Base-by-base conservation (phyloP, 768 basidiomycete genomes). In the Cystobasidium ongulense region DNA sequence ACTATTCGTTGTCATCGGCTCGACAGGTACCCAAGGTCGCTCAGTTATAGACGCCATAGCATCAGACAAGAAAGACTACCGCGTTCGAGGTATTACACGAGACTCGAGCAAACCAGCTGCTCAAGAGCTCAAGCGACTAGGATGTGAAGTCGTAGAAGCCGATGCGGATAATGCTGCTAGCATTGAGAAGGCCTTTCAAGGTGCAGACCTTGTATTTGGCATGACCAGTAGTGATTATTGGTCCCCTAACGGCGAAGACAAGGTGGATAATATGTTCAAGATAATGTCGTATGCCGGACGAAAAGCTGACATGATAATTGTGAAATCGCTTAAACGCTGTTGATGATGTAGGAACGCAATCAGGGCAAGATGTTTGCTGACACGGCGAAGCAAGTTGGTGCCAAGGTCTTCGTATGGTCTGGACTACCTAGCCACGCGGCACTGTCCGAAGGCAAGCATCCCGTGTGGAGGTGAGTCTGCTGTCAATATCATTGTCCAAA, bases 1-100 rank as follows among this genome's bases (percentile, higher is more conserved):
- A 29, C 63, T 76, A 0, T 61, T 79, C 73, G 61, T 73, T 52
- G 67, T 79, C 67, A 39, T 76, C 33, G 79, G 79, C 31, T 68
- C 77, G 4, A 78, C 79, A 8, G 79, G 79, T 15, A 31, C 18
- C n/a, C 77, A 78, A 67, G 79, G 79, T 36, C 74, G 77, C n/a
- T 74, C 64, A 29, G 76, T 77, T 66, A 63, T 78, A 52, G 27
- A 59, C 1, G 65, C 75, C 61, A 66, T 79, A 23, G 35, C 76
- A 50, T 21, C n/a, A 0, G 75, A 74, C 4, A 41, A 66, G 63
- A 76, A 72, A 38, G 74, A 71, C 0, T 79, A 79, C 70, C 77
- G 76, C 1, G 57, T 79, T 29, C 73, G 78, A 15, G 79, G 70
- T n/a, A 36, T 79, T 66, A 77, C 78, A 5, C 75, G 79, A 25